Evolutionary conservation across 2,329 filamentous ascomycete species (phyloP).

Genomic region (Trichophyton benhamiae): DNA sequence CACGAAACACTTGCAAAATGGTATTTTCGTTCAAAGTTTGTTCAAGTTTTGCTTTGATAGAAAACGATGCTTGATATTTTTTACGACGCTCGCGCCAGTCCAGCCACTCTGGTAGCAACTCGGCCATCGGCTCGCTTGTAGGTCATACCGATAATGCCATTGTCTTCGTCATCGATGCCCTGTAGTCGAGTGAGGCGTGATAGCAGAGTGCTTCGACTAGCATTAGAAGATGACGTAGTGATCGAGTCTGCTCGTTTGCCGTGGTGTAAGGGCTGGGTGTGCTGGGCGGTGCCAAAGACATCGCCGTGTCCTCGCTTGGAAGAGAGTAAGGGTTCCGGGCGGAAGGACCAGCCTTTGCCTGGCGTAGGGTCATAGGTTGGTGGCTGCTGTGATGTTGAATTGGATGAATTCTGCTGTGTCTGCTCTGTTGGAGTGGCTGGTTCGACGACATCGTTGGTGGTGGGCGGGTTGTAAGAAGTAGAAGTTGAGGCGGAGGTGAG

Average conservation of each 20-base stretch:
- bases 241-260: conserved; percentile 32
- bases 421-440: conserved; percentile 1
- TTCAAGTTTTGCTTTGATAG: too few relatives aligned
- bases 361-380: conserved; percentile 14
- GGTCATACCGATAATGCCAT: neutral
- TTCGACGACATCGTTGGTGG: neutral
- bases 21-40: neutral
- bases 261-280: conserved; percentile 31
- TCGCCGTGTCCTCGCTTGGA: conserved; percentile 29
- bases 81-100: neutral
- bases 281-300: conserved; percentile 25
- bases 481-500: neutral
- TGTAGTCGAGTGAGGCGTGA: neutral
- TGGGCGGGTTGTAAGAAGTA: conserved; percentile 11
- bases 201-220: neutral
- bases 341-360: conserved; percentile 22
- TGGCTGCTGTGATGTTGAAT: conserved; percentile 10
- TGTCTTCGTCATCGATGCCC: neutral
- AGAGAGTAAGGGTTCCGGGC: conserved; percentile 18
- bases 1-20: neutral
- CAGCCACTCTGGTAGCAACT: conserved; percentile 1
- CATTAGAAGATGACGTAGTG: conserved; percentile 12
- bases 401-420: conserved; percentile 19
- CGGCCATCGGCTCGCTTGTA: conserved; percentile 11
- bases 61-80: neutral